A percentile compares a stretch with the other conserved stretches of the same genome.
Conservation (phyloP, 2,329 filamentous ascomycete genomes). For the Phaeosphaeria sp. region DNA sequence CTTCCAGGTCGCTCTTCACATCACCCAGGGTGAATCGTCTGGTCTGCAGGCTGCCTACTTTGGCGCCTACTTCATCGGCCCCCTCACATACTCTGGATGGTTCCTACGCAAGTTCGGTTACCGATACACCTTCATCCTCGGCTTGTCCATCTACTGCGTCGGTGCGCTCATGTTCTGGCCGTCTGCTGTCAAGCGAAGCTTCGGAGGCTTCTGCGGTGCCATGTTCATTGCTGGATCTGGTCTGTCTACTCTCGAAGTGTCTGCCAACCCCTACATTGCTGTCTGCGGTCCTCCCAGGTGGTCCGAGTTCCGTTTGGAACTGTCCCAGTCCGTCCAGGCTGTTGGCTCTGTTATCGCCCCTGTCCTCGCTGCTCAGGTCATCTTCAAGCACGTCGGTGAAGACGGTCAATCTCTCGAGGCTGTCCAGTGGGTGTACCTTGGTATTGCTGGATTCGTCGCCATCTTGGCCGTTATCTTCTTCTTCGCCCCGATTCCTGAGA, state of each 20-base stretch:
- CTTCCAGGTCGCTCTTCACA: constrained; percentile 51
- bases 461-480: constrained; percentile 71
- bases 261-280: constrained; percentile 77
- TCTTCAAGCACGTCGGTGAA: constrained; percentile 70
- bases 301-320: constrained; percentile 77
- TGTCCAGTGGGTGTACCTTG: constrained; percentile 83
- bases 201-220: constrained; percentile 74
- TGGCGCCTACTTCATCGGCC: constrained; percentile 62
- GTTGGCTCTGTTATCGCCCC: constrained; percentile 77
- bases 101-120: constrained; percentile 78
- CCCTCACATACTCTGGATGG: constrained; percentile 61
- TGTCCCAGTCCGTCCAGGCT: constrained; percentile 79
- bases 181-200: constrained; percentile 73
- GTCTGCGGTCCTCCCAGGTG: constrained; percentile 70
- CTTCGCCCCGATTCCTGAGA: constrained; percentile 71
- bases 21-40: constrained; percentile 62
- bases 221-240: constrained; percentile 78
- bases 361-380: constrained; percentile 73
- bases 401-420: constrained; percentile 64
- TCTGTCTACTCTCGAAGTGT: constrained; percentile 76
- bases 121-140: constrained; percentile 80
- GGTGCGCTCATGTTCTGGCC: constrained; percentile 86
- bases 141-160: constrained; percentile 70
- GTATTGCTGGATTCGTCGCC: constrained; percentile 75
- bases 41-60: constrained; percentile 71